phyloP scores from a whole-genome alignment of 1,139 yeast species.

The Petasospora rhodanensis region DNA sequence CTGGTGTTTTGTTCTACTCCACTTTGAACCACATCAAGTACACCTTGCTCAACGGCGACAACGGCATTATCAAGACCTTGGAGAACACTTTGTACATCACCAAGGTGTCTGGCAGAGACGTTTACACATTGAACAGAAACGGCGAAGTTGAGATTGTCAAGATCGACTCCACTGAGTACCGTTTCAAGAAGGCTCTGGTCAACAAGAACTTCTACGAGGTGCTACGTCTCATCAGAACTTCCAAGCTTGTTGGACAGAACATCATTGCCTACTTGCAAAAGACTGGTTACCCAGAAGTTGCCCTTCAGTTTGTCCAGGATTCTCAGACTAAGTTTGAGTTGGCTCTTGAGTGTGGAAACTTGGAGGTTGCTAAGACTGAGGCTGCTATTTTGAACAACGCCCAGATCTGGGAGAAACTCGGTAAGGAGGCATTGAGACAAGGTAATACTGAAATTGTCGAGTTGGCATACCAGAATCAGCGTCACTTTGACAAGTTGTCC shows the following conservation, averaged over 20 bases:
- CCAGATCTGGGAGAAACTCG: constrained; percentile 76
- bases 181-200: constrained; percentile 90
- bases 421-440: constrained; percentile 81
- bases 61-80: constrained; percentile 88
- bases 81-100: constrained; percentile 86
- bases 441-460: constrained; percentile 88
- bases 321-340: constrained; percentile 94
- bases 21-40: constrained; percentile 96
- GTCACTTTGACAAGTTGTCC: constrained; percentile 81
- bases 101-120: constrained; percentile 63
- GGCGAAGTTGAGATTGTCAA: constrained; percentile 77
- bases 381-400: constrained; percentile 72
- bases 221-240: constrained; percentile 77
- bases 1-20: constrained; percentile 85
- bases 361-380: constrained; percentile 82
- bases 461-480: constrained; percentile 82
- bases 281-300: constrained; percentile 92
- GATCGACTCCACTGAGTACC: constrained; percentile 95
- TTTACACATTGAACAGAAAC: constrained; percentile 77
- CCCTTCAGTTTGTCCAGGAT: constrained; percentile 94
- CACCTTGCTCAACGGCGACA: constrained; percentile 88
- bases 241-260: constrained; percentile 94
- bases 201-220: constrained; percentile 91
- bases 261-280: constrained; percentile 93
- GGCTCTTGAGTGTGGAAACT: constrained; percentile 90